phyloP scores from a whole-genome alignment of 2,329 filamentous ascomycete genomes.

The Nothomitra cinnamomea region DNA sequence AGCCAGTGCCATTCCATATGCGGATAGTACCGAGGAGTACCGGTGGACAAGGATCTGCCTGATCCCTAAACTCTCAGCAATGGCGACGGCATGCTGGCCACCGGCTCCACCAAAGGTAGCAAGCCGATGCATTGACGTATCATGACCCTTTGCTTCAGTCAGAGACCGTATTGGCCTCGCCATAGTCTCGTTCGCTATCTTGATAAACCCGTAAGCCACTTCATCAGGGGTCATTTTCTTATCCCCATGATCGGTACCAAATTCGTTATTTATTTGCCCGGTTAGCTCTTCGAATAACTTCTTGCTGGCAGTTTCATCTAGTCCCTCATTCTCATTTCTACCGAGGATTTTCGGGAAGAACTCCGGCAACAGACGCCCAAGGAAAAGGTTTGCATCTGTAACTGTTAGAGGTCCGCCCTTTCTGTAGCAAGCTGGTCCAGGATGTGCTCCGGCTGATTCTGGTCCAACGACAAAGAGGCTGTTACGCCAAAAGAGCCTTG shows the following conservation, averaged over 20 bases:
- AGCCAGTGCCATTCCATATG: constrained; percentile 82
- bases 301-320: constrained; percentile 61
- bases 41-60: constrained; percentile 71
- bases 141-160: constrained; percentile 82
- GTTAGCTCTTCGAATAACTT: constrained; percentile 61
- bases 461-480: constrained; percentile 83
- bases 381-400: constrained; percentile 80
- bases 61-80: constrained; percentile 70
- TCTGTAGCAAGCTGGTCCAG: constrained; percentile 78
- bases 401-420: constrained; percentile 81
- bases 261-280: constrained; percentile 60
- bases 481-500: constrained; percentile 71
- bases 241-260: constrained; percentile 38
- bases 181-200: constrained; percentile 85
- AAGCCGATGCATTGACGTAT: constrained; percentile 76
- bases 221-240: constrained; percentile 61
- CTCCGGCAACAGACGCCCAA: constrained; percentile 69
- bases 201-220: constrained; percentile 76
- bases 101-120: constrained; percentile 87
- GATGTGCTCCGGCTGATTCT: constrained; percentile 75
- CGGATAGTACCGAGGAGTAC: constrained; percentile 78
- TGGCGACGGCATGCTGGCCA: constrained; percentile 82
- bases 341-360: constrained; percentile 96
- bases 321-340: constrained; percentile 63
- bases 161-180: constrained; percentile 76